Evolutionary conservation across 1,139 yeast species (phyloP), one percentile per base, ranked within the genome.

Genomic region (Nakaseomyces glabratus): DNA sequence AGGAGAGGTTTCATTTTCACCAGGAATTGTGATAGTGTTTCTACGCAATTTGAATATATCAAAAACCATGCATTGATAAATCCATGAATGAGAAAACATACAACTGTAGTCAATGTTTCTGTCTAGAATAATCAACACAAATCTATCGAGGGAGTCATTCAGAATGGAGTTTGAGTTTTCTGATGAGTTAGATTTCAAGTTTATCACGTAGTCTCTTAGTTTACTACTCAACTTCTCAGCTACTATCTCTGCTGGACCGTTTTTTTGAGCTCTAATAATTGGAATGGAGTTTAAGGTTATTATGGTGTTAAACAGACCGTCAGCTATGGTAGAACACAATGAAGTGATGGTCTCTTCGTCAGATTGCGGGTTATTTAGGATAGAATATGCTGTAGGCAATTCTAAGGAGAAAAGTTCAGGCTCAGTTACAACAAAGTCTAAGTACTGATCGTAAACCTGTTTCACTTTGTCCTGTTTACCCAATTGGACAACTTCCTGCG

Each of bases 11-110:
- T 29, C 20, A 13, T 19, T 23, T 4, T 52, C 57, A 13, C 62
- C 67, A 25, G 60, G 60, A 30, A 85, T 69, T 9, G 82, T 73
- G 43, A 84, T 77, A 28, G 88, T 74, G 58, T 88, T 88, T 53
- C 94, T 71, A 46, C 77, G 73, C 48, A 90, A 68, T 37, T 73
- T 72, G 57, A 93, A 84, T 8, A 86, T 93, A 57, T 90, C 99
- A 51, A 88, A 82, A 11, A 90, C 93, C 73, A 90, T 78, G 51
- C 96, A 86, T 62, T 90, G 95, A 57, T 90, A 90, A 35, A 93
- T 86, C 97, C 98, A 88, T 5, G 96, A 85, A 59, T 90, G 99
- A 1, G 93, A 74, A 57, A 93, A 78, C 97, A 90, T 88, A 18
- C 95, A 80, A 2, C 90, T 79, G 43, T 93, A 66, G 59, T 93